Percentiles rank a stretch among this genome's conserved stretches.
phyloP scores from a whole-genome alignment of 148 eudicot species.

The Gaultheria prostrata region DNA sequence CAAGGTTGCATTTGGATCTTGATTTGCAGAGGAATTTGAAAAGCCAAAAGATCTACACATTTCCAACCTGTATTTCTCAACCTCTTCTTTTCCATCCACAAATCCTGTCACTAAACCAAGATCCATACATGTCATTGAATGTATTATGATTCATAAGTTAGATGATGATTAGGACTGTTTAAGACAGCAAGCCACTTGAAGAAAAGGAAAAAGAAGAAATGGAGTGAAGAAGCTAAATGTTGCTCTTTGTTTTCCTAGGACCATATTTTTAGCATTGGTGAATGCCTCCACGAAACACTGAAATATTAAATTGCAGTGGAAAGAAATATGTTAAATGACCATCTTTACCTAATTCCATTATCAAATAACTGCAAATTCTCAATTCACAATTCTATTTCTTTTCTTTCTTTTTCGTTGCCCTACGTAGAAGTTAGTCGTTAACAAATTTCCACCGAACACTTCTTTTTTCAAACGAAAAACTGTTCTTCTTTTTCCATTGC shows the following conservation, averaged over 20 bases:
- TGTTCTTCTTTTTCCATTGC: no score
- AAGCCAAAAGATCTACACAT: no score
- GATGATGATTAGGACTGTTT: no score
- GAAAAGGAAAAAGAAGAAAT: background rate
- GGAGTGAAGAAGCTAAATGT: background rate
- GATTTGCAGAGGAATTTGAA: no score
- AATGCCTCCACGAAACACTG: background rate
- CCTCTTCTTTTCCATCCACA: background rate
- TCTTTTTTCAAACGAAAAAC: no score
- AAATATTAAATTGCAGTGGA: background rate
- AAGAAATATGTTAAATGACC: background rate
- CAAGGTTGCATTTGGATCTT: no score
- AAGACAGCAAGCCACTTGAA: background rate
- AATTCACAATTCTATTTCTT: no score
- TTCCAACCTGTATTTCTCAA: background rate
- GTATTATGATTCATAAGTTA: background rate
- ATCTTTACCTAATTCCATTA: background rate
- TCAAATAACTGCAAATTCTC: background rate
- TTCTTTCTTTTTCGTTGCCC: no score
- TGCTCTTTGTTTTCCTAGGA: background rate
- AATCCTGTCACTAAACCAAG: background rate
- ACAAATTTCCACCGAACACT: background rate
- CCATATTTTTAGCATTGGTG: no score
- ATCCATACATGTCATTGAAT: background rate
- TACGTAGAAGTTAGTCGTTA: background rate